Percentiles rank a stretch among this genome's conserved stretches.
These are phyloP conservation scores for Fusarium pseudonygamai DNA, from an alignment of 2,329 filamentous ascomycete species.

Conservation along the genomic window DNA sequence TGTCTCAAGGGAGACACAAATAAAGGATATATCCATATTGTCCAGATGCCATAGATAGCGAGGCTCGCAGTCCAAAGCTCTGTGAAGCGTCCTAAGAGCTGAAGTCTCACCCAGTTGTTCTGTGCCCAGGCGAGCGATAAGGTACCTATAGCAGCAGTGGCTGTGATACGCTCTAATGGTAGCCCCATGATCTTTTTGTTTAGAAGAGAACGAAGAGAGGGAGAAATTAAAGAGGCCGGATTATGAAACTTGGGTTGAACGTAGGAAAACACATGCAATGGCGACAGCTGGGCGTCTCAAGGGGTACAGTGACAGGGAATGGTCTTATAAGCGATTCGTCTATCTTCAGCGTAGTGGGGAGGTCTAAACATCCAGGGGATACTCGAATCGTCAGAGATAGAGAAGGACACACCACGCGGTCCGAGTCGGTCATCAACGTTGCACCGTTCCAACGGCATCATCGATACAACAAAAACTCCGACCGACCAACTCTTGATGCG, in stretches of 20 bases:
- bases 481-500: slow-evolving; percentile 1
- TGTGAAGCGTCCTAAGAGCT: slow-evolving; percentile 49
- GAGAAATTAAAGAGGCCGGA: background rate
- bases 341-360: slow-evolving; percentile 31
- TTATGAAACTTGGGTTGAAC: slow-evolving; percentile 9
- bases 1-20: slow-evolving; percentile 60
- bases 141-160: slow-evolving; percentile 38
- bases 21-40: slow-evolving; percentile 58
- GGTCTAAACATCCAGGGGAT: background rate
- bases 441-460: slow-evolving; percentile 33
- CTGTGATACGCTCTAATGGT: slow-evolving; percentile 39
- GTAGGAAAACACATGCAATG: slow-evolving; percentile 4
- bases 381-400: slow-evolving; percentile 34
- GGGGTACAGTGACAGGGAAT: slow-evolving; percentile 31
- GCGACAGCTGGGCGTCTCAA: slow-evolving; percentile 27
- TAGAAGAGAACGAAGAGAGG: background rate
- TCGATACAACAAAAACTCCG: slow-evolving; percentile 28
- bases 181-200: slow-evolving; percentile 30
- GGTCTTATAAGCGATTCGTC: slow-evolving; percentile 39
- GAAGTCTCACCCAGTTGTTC: slow-evolving; percentile 43
- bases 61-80: slow-evolving; percentile 50
- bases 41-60: slow-evolving; percentile 52
- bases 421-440: slow-evolving; percentile 33
- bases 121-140: slow-evolving; percentile 29
- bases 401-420: slow-evolving; percentile 5